Evolutionary conservation across 495 filamentous ascomycete genomes (phyloP), one percentile per base, ranked within the genome.

Genomic region (Xylaria nigripes): DNA sequence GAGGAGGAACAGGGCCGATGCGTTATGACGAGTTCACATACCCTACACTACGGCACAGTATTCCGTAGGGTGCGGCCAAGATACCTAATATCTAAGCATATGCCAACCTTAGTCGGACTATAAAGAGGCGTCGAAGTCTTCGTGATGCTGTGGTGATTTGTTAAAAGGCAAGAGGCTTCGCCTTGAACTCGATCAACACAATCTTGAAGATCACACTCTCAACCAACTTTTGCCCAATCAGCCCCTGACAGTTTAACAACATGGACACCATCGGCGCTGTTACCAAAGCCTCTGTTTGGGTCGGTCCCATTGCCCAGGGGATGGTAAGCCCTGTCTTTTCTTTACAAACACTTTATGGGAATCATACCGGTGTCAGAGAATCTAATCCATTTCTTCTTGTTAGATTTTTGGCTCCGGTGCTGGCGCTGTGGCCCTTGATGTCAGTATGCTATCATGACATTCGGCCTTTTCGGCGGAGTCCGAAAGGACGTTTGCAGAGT

Each of bases 261-360:
- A 57, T 57, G 54, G 54, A 57, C 36, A 48, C 54, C 24, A 19
- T 51, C 32, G 43, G 48, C 47, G 48, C 42, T 47, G 48, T 29
- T n/a, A n/a, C 47, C 41, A 40, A 16, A 21, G 13, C 45, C 52
- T 49, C 45, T 13, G 34, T 56, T 29, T 57, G 42, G 30, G 54
- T 41, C 32, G 41, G 41, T n/a, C 38, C 54, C 27, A 41, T 42
- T n/a, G 41, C 54, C 32, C 5, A 51, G 48, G 46, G 48, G 48
- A 57, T 51, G 54, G 54, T 57, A 51, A 57, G 54, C 24, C 32
- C 15, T 0, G 13, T 16, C 23, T 30, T 30, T 2, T 21, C 27
- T 48, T 21, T 16, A 4, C 27, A 29, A 4, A 9, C 9, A 4
- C 9, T 29, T 9, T 29, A 4, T 4, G 4, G 4, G 27, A 29